Base-by-base conservation (phyloP, 2,329 filamentous ascomycete genomes). In the Colletotrichum sp. region DNA sequence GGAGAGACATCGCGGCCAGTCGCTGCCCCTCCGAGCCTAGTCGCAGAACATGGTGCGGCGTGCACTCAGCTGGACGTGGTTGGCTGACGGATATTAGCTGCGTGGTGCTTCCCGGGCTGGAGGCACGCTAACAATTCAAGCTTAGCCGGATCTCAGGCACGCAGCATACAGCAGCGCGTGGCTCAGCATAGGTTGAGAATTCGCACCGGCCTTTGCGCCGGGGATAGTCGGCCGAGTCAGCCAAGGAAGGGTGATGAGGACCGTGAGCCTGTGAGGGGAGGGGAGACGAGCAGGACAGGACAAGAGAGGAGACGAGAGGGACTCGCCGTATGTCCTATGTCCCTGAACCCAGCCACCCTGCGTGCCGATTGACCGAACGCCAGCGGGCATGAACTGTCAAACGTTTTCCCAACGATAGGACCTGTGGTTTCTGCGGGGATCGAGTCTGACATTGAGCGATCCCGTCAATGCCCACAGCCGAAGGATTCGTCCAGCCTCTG, bases 41-140 rank as follows among this genome's bases (percentile, higher is more conserved):
- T 39, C 57, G 30, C 60, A n/a, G 30, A 57, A 36, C 28, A 64
- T 61, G 34, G 67, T 70, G 55, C 52, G 72, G 34, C 34, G 67
- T 39, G 26, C 59, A 26, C 48, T 18, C 28, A 68, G 34, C 43
- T 43, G 59, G 68, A 61, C n/a, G 24, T 61, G 63, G 48, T 71
- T 36, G 59, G 60, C 39, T 21, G 43, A 57, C 59, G 67, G 36
- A 43, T 30, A 61, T 43, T 48, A 48, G n/a, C 8, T 28, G 36
- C 57, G 63, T 57, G 63, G 32, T 72, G 36, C 13, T 43, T 68
- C 32, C 64, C 73, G 52, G 39, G 70, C 59, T 64, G 28, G 43
- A 73, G 57, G 74, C 34, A 76, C 74, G 74, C 74, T 69, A 76
- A 64, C 28, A 66, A 60, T 65, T 74, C 70, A 76, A 76, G 74